Base-by-base conservation (phyloP, 805 yeast species). In the Scheffersomyces ergatensis region DNA sequence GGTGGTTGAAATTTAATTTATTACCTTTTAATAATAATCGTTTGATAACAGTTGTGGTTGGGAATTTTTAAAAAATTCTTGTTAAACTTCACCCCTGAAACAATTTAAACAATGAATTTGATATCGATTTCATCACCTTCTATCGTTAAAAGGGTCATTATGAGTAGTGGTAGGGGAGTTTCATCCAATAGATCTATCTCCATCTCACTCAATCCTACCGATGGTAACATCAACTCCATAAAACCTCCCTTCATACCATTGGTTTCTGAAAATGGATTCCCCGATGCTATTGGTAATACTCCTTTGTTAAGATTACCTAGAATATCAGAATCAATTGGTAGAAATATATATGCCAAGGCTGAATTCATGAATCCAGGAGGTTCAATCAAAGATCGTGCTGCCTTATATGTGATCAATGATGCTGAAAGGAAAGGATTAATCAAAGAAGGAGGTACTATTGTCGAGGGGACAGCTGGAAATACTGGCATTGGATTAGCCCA, bases 351-450 rank as follows among this genome's bases (percentile, higher is more conserved):
- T 58, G 97, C 87, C 31, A 90, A 90, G 60, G 96, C 95, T 5
- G 97, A 89, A 63, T 85, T 81, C 67, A 84, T 85, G 83, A 89
- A 89, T 63, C 97, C 97, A 2, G 96, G 96, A 36, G 97, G 96
- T 0, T 83, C 93, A 9, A 90, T 89, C 41, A 89, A 89, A 57
- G 97, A 89, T 60, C 75, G 97, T 43, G 96, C 97, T 13, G 96
- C 96, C 0, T 68, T 85, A 27, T 87, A 68, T 55, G 72, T 89
- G 48, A 70, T 89, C 38, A 74, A 83, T 50, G 89, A 88, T 49
- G 96, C 96, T 20, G 96, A 89, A 57, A 57, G 61, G 26, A 70
- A 70, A 45, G 89, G 89, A 2, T 63, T 74, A 40, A 69, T 89
- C 42, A 58, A 66, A 43, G 78, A 89, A 3, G 93, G 95, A 7